Percentiles rank a stretch among this genome's conserved stretches.
Conservation (phyloP, 2,329 filamentous ascomycete genomes). For the Fusarium stilboides region DNA sequence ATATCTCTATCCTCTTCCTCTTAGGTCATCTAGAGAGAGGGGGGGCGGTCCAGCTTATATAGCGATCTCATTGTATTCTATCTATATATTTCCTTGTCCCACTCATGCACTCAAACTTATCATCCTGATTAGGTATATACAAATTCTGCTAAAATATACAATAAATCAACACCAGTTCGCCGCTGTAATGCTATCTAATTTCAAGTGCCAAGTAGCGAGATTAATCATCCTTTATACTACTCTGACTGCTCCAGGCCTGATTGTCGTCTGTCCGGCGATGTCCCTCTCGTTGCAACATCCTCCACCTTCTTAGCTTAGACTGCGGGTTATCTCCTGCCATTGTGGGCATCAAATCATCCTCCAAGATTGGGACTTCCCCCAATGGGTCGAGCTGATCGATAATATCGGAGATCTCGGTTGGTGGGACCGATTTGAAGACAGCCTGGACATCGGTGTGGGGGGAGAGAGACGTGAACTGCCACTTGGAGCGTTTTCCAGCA, state of each 20-base stretch:
- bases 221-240: slow-evolving; percentile 34
- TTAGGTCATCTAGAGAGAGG: too few species aligned
- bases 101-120: not conserved
- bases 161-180: slow-evolving; percentile 32
- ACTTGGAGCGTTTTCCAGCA: slow-evolving; percentile 50
- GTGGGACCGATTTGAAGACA: slow-evolving; percentile 73
- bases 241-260: slow-evolving; percentile 33
- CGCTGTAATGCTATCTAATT: slow-evolving; percentile 25
- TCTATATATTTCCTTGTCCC: not conserved
- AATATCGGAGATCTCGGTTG: slow-evolving; percentile 56
- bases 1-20: too few species aligned
- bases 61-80: not conserved
- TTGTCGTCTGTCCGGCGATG: slow-evolving; percentile 26
- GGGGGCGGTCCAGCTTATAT: not conserved
- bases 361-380: slow-evolving; percentile 54
- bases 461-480: slow-evolving; percentile 65
- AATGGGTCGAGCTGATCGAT: slow-evolving; percentile 55
- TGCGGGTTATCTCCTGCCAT: slow-evolving; percentile 48
- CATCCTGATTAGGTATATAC: not conserved
- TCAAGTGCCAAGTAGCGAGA: not conserved
- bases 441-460: slow-evolving; percentile 73
- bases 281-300: slow-evolving; percentile 43
- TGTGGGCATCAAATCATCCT: slow-evolving; percentile 52
- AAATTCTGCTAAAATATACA: slow-evolving; percentile 1
- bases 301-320: slow-evolving; percentile 40